These are phyloP conservation scores for Hyaloscypha bicolor DNA, from an alignment of 495 filamentous ascomycete species.

Conservation along the genomic window DNA sequence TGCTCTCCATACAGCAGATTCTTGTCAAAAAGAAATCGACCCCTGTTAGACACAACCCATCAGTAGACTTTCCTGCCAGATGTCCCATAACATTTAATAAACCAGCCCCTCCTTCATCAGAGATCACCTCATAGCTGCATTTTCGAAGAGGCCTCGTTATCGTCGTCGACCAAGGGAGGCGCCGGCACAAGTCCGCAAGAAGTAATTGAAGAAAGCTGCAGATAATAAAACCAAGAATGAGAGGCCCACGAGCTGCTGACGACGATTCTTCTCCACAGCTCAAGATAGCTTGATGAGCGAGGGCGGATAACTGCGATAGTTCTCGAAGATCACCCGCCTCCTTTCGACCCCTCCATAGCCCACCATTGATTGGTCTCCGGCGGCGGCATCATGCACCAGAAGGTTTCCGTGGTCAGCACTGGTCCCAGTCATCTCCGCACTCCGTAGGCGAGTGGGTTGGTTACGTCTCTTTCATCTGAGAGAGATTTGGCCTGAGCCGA, in stretches of 20 bases:
- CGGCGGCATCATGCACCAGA: neutral
- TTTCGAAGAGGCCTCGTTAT: neutral
- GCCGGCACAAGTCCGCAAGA: neutral
- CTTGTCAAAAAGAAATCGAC: too few species aligned
- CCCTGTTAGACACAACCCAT: too few species aligned
- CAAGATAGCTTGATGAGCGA: conserved; percentile 6
- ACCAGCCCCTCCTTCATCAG: neutral
- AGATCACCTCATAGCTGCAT: neutral
- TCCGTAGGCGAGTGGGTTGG: conserved; percentile 9
- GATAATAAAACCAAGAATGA: neutral
- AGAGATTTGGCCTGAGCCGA: conserved; percentile 19
- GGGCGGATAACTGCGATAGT: neutral
- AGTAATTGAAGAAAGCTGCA: neutral
- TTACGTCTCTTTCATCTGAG: conserved; percentile 20
- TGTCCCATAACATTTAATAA: neutral
- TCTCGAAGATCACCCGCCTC: neutral
- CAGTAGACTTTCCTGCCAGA: too few species aligned
- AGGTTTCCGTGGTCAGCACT: neutral
- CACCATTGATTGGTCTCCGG: conserved; percentile 3
- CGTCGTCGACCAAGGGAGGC: neutral
- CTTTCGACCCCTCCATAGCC: neutral
- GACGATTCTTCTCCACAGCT: conserved; percentile 4
- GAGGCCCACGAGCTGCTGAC: conserved; percentile 10
- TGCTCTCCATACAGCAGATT: too few species aligned
- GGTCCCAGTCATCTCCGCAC: conserved; percentile 4